These are phyloP conservation scores for Paxillus involutus DNA, from an alignment of 768 basidiomycete species.

Conservation along the genomic window DNA sequence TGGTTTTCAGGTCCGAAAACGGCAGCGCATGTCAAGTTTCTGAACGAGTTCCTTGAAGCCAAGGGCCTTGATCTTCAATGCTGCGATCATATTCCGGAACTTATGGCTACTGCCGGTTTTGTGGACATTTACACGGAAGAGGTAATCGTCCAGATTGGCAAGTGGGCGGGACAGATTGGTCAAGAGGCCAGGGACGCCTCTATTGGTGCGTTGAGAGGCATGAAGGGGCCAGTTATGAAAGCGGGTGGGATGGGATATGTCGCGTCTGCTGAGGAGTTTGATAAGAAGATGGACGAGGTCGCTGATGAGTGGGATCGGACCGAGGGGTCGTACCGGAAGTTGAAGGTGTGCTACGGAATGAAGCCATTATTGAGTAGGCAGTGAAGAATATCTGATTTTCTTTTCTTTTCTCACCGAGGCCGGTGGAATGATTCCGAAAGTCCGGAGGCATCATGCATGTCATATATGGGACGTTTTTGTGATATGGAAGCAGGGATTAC, in stretches of 20 bases:
- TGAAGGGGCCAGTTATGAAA: conserved; percentile 22
- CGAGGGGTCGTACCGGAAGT: conserved; percentile 4
- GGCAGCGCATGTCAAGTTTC: conserved; percentile 3
- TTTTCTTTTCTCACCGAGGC: too few relatives aligned
- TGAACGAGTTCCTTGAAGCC: conserved; percentile 7
- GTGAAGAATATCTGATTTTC: too few relatives aligned
- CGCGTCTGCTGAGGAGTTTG: conserved; percentile 16
- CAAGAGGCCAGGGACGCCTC: conserved; percentile 17
- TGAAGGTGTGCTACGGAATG: conserved; percentile 4
- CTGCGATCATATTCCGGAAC: conserved; percentile 8
- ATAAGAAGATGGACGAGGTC: conserved; percentile 13
- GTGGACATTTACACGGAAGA: conserved; percentile 11
- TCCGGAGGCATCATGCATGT: too few relatives aligned
- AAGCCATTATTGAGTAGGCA: background rate
- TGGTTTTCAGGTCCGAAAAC: conserved; percentile 14
- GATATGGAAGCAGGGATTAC: too few relatives aligned
- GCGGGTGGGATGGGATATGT: conserved; percentile 22
- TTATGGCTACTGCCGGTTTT: background rate
- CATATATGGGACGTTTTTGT: too few relatives aligned
- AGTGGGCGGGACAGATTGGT: conserved; percentile 19
- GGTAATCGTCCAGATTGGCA: conserved; percentile 11
- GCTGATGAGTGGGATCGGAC: conserved; percentile 24
- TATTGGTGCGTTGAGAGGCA: conserved; percentile 18
- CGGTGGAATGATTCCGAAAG: too few relatives aligned
- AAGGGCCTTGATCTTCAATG: conserved; percentile 12